phyloP scores from a whole-genome alignment of 768 basidiomycete species.

The Pleurotus djamor region DNA sequence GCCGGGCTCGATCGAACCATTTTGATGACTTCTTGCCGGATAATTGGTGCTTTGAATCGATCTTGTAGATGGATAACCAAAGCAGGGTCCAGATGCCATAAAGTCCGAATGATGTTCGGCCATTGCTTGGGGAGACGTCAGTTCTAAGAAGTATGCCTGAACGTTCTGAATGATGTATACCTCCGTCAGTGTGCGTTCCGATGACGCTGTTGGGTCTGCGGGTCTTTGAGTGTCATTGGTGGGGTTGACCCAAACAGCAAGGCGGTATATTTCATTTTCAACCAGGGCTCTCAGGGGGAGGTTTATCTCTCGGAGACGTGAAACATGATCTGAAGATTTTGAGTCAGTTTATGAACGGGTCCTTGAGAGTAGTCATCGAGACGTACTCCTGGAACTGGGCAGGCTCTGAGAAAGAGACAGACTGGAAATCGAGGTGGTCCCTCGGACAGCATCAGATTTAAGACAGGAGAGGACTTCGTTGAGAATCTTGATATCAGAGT shows the following conservation, averaged over 20 bases:
- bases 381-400: slow-evolving; percentile 40
- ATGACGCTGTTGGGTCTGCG: slow-evolving; percentile 50
- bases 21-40: slow-evolving; percentile 71
- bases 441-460: slow-evolving; percentile 69
- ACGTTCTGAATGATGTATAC: slow-evolving; percentile 34
- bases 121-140: slow-evolving; percentile 49
- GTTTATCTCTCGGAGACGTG: slow-evolving; percentile 64
- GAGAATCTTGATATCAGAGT: slow-evolving; percentile 84
- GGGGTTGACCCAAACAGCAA: slow-evolving; percentile 91
- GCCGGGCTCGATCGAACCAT: slow-evolving; percentile 73
- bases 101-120: slow-evolving; percentile 63
- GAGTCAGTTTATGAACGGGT: background rate
- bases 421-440: slow-evolving; percentile 57
- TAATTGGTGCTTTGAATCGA: slow-evolving; percentile 71
- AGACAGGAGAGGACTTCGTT: slow-evolving; percentile 81
- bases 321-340: slow-evolving; percentile 45
- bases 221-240: slow-evolving; percentile 73
- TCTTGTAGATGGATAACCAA: slow-evolving; percentile 84
- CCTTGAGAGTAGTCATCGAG: background rate
- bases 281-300: slow-evolving; percentile 80
- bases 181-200: slow-evolving; percentile 56
- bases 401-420: slow-evolving; percentile 49
- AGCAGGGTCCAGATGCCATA: slow-evolving; percentile 83
- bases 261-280: slow-evolving; percentile 85
- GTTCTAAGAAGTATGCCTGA: background rate